Evolutionary conservation across 2,329 filamentous ascomycete species (phyloP), one percentile per base, ranked within the genome.

Genomic region (Tricladium varicosporioides): DNA sequence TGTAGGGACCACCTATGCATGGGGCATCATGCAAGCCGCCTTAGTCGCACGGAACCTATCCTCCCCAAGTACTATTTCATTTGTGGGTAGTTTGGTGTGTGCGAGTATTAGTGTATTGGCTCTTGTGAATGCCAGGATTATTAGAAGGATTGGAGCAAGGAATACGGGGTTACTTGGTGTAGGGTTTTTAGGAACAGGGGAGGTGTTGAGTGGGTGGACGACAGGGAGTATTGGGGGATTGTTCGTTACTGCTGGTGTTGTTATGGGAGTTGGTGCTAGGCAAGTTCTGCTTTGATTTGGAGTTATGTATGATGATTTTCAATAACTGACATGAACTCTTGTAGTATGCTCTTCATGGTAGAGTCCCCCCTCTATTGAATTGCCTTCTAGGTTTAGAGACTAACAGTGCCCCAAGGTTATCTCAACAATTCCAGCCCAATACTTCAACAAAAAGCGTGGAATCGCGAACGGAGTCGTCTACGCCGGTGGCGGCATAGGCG

Each of bases 11-110:
- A 75, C 75, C 7, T 84, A 83, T 64, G 77, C 76, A 60, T 87
- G 83, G 82, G 84, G 83, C 19, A 76, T 87, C 0, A 71, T 86
- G 48, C 84, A 87, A 68, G 75, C 75, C 3, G 82, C 78, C 0
- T 74, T 87, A 1, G 77, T 84, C 2, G 70, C 78, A 33, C 70
- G 77, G 9, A 72, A 73, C 0, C 69, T 84, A 1, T 75, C 75
- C 0, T 74, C 75, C 0, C 73, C 81, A 0, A 78, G 78, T 0
- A 82, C 79, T 0, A 71, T 87, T 18, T 78, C 81, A 1, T 87
- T 85, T 60, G 79, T 86, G 2, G 83, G 83, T 1, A 81, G 78
- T 0, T 63, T 86, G 11, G 73, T 75, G 8, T 71, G 78, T 1
- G 76, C 80, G 0, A 74, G 78, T 54, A 77, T 82, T 33, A 78